Conservation (phyloP, 768 basidiomycete species). For the Mycena maculata region DNA sequence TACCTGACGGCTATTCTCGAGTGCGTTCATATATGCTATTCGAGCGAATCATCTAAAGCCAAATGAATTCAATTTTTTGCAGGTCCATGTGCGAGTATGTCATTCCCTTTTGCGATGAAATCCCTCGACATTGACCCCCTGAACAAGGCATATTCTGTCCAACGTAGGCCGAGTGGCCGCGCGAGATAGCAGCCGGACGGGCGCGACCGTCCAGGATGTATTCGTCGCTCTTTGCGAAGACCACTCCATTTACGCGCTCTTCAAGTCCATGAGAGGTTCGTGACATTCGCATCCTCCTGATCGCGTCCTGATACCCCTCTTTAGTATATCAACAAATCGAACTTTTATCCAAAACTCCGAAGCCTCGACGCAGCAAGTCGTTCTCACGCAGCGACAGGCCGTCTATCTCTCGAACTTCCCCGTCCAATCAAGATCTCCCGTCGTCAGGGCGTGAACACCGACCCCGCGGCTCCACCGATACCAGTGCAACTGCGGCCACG, state of each 20-base stretch:
- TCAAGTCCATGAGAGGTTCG: constrained; percentile 88
- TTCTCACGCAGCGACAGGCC: constrained; percentile 66
- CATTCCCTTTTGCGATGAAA: constrained; percentile 14
- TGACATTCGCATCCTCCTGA: constrained; percentile 33
- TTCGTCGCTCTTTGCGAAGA: constrained; percentile 93
- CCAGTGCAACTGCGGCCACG: constrained; percentile 11
- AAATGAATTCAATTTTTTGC: constrained; percentile 35
- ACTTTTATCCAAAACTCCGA: constrained; percentile 66
- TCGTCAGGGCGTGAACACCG: constrained; percentile 44
- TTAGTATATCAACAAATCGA: constrained; percentile 86
- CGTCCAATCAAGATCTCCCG: constrained; percentile 55
- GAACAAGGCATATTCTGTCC: constrained; percentile 81
- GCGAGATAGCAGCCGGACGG: constrained; percentile 83
- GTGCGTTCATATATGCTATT: constrained; percentile 62
- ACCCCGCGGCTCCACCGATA: constrained; percentile 56
- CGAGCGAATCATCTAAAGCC: constrained; percentile 38
- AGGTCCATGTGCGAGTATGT: constrained; percentile 92
- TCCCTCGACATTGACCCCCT: constrained; percentile 20
- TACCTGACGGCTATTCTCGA: constrained; percentile 95
- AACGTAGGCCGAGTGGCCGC: constrained; percentile 88
- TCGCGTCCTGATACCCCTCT: constrained; percentile 32
- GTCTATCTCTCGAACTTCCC: constrained; percentile 57
- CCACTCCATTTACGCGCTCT: constrained; percentile 84
- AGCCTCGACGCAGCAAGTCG: constrained; percentile 76
- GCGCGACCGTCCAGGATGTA: constrained; percentile 83